phyloP scores from a whole-genome alignment of 768 basidiomycete species.

The Tulasnella sp. region DNA sequence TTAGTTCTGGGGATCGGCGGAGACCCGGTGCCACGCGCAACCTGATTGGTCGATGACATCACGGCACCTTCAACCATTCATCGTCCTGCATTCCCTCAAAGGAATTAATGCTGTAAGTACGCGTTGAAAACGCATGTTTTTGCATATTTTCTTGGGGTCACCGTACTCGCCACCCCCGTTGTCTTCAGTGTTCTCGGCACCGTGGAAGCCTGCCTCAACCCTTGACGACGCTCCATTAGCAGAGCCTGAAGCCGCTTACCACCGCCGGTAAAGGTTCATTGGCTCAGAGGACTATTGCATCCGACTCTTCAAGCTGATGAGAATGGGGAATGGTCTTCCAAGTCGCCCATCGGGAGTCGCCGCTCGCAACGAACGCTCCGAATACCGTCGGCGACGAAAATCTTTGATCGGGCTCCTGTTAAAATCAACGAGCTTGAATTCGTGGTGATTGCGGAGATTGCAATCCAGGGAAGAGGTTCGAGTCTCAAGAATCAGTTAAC shows the following conservation, averaged over 20 bases:
- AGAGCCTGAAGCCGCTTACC: background rate
- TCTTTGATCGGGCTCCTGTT: background rate
- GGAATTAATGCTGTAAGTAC: background rate
- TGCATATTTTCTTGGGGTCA: background rate
- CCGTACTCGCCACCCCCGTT: background rate
- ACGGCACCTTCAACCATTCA: background rate
- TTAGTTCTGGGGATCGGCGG: background rate
- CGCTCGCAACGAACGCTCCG: background rate
- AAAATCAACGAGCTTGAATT: background rate
- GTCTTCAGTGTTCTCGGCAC: background rate
- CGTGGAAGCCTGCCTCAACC: conserved; percentile 1
- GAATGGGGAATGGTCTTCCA: background rate
- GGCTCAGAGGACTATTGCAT: background rate
- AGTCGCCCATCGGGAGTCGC: background rate
- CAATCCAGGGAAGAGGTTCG: background rate
- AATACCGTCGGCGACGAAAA: background rate
- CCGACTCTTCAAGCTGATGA: background rate
- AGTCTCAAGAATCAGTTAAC: background rate
- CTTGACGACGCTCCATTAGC: background rate
- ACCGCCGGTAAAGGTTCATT: background rate
- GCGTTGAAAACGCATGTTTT: background rate
- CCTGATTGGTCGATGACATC: background rate
- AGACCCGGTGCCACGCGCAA: background rate
- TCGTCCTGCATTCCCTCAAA: background rate
- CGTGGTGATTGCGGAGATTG: background rate